Percentiles rank a stretch among this genome's conserved stretches.
phyloP scores from a whole-genome alignment of 2,329 filamentous ascomycete species.

The Xylariaceae sp. region DNA sequence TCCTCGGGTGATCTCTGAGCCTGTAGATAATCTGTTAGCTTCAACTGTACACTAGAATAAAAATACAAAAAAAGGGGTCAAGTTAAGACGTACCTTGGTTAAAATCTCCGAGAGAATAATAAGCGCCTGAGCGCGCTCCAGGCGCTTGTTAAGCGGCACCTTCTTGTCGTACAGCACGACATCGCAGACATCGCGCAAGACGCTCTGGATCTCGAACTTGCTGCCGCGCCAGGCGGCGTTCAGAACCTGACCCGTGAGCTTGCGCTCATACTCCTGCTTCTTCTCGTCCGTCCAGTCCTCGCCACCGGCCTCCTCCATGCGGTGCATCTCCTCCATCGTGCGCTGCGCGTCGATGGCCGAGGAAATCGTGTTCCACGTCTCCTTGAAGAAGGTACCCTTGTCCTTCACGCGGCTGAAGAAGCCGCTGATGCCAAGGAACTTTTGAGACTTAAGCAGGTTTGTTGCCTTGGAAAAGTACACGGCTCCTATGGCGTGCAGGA shows the following conservation, averaged over 20 bases:
- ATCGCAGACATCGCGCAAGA: conserved; percentile 91
- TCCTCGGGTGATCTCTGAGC: conserved; percentile 87
- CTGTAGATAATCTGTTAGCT: conserved; percentile 41
- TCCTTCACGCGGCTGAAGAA: conserved; percentile 94
- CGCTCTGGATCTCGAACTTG: conserved; percentile 97
- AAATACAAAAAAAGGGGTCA: no score
- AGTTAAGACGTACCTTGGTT: conserved; percentile 75
- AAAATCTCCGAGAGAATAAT: conserved; percentile 87
- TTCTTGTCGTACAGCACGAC: conserved; percentile 73
- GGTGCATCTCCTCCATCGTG: conserved; percentile 98
- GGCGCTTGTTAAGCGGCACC: conserved; percentile 73
- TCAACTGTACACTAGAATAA: neutral
- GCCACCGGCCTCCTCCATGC: conserved; percentile 87
- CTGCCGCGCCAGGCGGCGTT: conserved; percentile 93
- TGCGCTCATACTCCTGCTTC: conserved; percentile 89
- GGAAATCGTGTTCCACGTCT: conserved; percentile 96
- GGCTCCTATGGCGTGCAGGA: conserved; percentile 87
- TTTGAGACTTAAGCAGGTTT: conserved; percentile 86
- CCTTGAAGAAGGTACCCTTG: conserved; percentile 94
- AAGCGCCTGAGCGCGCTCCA: conserved; percentile 87
- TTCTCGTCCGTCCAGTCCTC: conserved; percentile 99
- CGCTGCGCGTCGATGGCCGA: conserved; percentile 96
- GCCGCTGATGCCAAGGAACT: conserved; percentile 91
- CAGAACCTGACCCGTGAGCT: conserved; percentile 95
- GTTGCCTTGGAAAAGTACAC: conserved; percentile 87